These are phyloP conservation scores for Azolla pinnata DNA, from an alignment of 75 land plant species.

Conservation along the genomic window DNA sequence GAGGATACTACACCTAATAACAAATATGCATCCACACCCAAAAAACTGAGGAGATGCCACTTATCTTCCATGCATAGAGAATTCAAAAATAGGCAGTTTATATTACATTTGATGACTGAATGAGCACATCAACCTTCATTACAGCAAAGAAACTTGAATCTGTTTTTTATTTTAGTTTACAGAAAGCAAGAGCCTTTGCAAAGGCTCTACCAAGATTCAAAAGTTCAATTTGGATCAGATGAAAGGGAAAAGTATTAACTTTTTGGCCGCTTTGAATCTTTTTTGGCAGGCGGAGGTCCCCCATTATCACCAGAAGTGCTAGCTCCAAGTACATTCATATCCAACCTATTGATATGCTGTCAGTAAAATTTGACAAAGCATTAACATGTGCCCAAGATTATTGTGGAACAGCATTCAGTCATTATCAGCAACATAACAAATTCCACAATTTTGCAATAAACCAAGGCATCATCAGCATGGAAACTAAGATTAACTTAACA, in stretches of 20 bases:
- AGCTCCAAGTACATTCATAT: constrained; percentile 1
- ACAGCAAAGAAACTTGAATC: background rate
- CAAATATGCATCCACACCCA: no score
- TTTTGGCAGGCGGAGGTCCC: background rate
- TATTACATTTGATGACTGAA: background rate
- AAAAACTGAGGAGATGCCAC: no score
- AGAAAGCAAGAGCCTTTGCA: background rate
- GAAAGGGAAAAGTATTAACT: background rate
- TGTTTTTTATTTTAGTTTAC: background rate
- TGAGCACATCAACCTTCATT: background rate
- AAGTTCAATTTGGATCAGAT: background rate
- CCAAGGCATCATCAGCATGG: no score
- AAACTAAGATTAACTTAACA: no score
- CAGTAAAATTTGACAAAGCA: no score
- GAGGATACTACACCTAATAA: no score
- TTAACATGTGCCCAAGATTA: no score
- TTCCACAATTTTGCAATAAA: no score
- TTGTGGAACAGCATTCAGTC: no score
- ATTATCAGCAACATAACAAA: no score
- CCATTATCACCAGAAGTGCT: constrained; percentile 8
- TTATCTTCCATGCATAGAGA: no score
- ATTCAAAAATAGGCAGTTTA: background rate
- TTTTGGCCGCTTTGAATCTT: constrained; percentile 12
- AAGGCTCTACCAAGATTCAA: background rate
- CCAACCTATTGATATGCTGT: no score